These are phyloP conservation scores for Lumnitzera littorea DNA, from an alignment of 345 rosid genomes.

Conservation along the genomic window DNA sequence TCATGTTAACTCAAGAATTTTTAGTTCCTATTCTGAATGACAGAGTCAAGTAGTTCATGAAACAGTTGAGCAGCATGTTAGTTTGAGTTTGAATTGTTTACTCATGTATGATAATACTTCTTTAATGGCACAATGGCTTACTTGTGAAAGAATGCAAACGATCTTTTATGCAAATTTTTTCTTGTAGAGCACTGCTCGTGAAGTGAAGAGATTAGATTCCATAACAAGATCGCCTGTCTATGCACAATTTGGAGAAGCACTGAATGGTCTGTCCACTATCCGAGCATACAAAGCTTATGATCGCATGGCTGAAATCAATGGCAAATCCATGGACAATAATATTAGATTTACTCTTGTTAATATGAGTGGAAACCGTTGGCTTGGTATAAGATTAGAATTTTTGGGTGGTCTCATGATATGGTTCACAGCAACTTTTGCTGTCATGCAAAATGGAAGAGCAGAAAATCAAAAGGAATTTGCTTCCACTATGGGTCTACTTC, in stretches of 20 bases:
- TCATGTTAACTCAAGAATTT: too few relatives aligned
- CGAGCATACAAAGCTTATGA: constrained; percentile 98
- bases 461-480: constrained; percentile 86
- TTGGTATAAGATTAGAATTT: constrained; percentile 85
- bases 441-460: constrained; percentile 88
- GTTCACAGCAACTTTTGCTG: constrained; percentile 98
- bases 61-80: not conserved
- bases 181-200: constrained; percentile 87
- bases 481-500: constrained; percentile 97
- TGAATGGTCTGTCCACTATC: constrained; percentile 82
- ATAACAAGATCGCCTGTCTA: constrained; percentile 92
- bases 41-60: too few relatives aligned
- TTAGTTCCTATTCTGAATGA: too few relatives aligned
- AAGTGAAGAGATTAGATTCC: constrained; percentile 94
- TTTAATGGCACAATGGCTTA: too few relatives aligned
- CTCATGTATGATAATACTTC: too few relatives aligned
- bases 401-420: constrained; percentile 98
- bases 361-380: constrained; percentile 97
- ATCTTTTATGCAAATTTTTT: constrained; percentile 6
- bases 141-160: too few relatives aligned
- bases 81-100: not conserved
- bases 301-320: constrained; percentile 89
- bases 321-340: constrained; percentile 90
- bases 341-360: constrained; percentile 82
- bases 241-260: constrained; percentile 98